phyloP scores from a whole-genome alignment of 176 grass and related monocot species.

The Canna indica region DNA sequence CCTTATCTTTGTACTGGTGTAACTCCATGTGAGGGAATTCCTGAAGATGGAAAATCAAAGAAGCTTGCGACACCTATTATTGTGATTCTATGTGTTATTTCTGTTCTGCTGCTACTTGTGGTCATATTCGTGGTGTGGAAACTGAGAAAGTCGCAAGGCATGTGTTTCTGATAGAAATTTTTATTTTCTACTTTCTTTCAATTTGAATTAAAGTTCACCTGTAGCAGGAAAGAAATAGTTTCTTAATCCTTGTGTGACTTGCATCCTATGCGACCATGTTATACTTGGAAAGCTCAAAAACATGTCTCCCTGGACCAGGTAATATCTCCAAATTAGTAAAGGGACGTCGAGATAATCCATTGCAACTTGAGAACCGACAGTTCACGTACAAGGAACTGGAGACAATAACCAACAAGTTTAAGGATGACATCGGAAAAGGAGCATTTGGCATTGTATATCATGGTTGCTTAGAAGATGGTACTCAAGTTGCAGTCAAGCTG shows the following conservation, averaged over 20 bases:
- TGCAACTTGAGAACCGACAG: conserved; percentile 9
- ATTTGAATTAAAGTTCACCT: neutral
- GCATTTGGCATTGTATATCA: conserved; percentile 26
- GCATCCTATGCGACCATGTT: neutral
- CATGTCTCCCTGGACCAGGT: neutral
- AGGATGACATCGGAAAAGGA: conserved; percentile 8
- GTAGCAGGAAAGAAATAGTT: neutral
- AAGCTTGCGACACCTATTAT: conserved; percentile 8
- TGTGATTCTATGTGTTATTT: neutral
- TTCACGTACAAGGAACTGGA: conserved; percentile 15
- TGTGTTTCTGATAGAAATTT: neutral
- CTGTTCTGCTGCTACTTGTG: conserved; percentile 2
- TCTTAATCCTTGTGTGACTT: neutral
- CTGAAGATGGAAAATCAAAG: conserved; percentile 2
- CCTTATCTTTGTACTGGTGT: conserved; percentile 28
- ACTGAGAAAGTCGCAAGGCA: conserved; percentile 15
- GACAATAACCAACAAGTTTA: conserved; percentile 26
- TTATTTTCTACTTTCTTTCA: neutral
- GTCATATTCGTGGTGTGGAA: conserved; percentile 6
- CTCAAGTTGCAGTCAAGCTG: conserved; percentile 26
- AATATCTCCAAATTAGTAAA: neutral
- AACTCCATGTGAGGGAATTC: neutral
- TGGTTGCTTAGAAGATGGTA: conserved; percentile 23
- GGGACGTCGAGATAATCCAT: neutral
- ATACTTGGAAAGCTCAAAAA: neutral